Conservation (phyloP, 176 grass and related monocot genomes). For the Paspalum notatum region DNA sequence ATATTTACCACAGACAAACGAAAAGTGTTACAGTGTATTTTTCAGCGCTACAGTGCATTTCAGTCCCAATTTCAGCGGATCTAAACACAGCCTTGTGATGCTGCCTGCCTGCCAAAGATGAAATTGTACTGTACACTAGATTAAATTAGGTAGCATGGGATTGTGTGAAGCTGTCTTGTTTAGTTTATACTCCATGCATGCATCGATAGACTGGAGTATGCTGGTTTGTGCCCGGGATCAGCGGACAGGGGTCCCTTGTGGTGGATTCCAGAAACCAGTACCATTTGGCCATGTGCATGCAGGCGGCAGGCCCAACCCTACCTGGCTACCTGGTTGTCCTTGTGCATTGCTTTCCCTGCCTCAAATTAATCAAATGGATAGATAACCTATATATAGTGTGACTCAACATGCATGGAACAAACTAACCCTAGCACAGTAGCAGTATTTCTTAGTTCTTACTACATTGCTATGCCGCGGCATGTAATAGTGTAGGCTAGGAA, state of each 20-base stretch:
- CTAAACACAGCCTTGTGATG: no score
- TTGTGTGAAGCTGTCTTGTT: constrained; percentile 22
- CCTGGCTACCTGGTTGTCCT: constrained; percentile 35
- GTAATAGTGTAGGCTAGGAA: not conserved
- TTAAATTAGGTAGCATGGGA: not conserved
- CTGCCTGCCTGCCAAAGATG: not conserved
- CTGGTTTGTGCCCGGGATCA: constrained; percentile 51
- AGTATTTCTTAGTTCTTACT: constrained; percentile 21
- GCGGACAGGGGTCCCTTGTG: constrained; percentile 43
- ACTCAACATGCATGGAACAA: not conserved
- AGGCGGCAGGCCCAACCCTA: not conserved
- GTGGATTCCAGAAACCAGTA: constrained; percentile 31
- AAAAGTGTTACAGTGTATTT: no score
- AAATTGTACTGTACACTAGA: not conserved
- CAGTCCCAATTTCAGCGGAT: no score
- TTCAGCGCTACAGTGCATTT: no score
- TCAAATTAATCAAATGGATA: not conserved
- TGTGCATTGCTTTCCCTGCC: not conserved
- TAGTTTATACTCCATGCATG: constrained; percentile 12
- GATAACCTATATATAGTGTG: not conserved
- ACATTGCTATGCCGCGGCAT: not conserved
- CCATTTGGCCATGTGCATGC: constrained; percentile 37
- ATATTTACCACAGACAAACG: no score
- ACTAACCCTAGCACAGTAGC: not conserved
- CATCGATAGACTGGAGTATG: not conserved